phyloP scores from a whole-genome alignment of 148 eudicot genomes.

The Vaccinium myrtillus region DNA sequence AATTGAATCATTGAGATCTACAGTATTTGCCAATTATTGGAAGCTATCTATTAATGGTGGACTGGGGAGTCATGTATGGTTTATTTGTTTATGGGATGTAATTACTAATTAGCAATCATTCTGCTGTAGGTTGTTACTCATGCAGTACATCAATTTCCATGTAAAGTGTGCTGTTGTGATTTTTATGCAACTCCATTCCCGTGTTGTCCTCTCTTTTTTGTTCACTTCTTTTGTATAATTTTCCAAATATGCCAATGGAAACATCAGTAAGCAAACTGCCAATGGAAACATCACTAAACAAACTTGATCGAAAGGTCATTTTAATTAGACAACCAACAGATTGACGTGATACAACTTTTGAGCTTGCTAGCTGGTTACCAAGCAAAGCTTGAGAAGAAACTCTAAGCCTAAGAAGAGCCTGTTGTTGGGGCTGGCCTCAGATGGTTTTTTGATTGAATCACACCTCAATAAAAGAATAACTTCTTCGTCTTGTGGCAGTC shows the following conservation, averaged over 20 bases:
- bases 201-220: not conserved
- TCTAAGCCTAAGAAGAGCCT: not conserved
- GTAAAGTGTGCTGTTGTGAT: not conserved
- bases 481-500: not conserved
- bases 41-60: slow-evolving; percentile 2
- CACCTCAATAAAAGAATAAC: not conserved
- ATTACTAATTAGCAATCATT: not conserved
- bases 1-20: not conserved
- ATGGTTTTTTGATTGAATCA: not conserved
- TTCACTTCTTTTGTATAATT: not conserved
- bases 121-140: not conserved
- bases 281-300: not conserved
- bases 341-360: not conserved
- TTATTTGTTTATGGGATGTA: not conserved
- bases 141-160: not conserved
- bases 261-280: not conserved
- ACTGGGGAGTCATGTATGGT: not conserved
- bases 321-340: not conserved
- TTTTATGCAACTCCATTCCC: not conserved
- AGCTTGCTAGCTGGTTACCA: not conserved
- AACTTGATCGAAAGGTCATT: not conserved
- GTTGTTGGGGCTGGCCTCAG: not conserved
- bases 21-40: not conserved
- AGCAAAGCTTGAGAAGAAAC: not conserved
- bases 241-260: not conserved